phyloP scores from a whole-genome alignment of 345 rosid genomes.

The Geranium rotundifolium region DNA sequence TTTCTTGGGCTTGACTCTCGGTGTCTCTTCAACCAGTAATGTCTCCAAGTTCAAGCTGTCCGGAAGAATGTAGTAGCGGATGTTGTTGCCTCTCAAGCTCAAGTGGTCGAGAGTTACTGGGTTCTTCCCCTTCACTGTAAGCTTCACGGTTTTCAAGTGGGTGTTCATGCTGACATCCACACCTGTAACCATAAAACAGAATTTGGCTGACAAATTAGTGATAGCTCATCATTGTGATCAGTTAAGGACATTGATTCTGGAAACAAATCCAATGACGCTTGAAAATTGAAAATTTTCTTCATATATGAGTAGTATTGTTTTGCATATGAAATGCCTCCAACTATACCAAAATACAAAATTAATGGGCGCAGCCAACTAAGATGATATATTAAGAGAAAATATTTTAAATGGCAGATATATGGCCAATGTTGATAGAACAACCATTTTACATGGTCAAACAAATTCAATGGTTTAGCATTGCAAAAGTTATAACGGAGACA shows the following conservation, averaged over 20 bases:
- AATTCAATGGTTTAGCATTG: neutral
- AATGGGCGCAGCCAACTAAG: neutral
- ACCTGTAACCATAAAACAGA: conserved; percentile 32
- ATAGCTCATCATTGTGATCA: neutral
- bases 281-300: neutral
- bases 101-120: conserved; percentile 85
- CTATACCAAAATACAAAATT: neutral
- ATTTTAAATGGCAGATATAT: too few relatives aligned
- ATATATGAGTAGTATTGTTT: neutral
- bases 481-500: neutral
- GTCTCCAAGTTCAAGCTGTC: conserved; percentile 99
- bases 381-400: neutral
- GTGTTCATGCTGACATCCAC: conserved; percentile 99
- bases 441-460: neutral
- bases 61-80: conserved; percentile 91
- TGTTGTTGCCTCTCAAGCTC: conserved; percentile 90
- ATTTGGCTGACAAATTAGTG: neutral
- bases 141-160: conserved; percentile 88
- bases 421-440: too few relatives aligned
- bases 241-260: neutral
- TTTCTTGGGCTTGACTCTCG: conserved; percentile 92
- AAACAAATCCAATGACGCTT: neutral
- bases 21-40: conserved; percentile 87
- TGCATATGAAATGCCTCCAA: neutral
- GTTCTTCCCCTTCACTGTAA: conserved; percentile 81